Base-by-base conservation (phyloP, 208 protist species). In the Trypanosoma boissoni region DNA sequence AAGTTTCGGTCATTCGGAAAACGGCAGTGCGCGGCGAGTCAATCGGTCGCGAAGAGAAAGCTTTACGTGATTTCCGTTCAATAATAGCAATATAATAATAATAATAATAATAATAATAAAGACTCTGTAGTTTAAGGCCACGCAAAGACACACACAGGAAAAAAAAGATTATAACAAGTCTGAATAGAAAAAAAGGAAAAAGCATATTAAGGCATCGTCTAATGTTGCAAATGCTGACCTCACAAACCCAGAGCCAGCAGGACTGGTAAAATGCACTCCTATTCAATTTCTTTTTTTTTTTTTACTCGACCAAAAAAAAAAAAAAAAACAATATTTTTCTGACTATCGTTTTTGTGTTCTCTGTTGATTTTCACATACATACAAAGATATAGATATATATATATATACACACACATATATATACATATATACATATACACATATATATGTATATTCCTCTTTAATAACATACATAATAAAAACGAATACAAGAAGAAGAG, bases 341-440 rank as follows among this genome's bases (percentile, higher is more conserved):
- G 12, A 6, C 12, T 39, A 16, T 39, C 12, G 34, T 39, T 39
- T 39, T 39, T 39, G 12, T 39, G 12, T 12, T 39, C 12, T 39
- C 34, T 39, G 12, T 12, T 16, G 6, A 16, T 12, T 12, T 39
- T 39, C 34, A 39, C 12, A 12, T 39, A 16, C 12, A 39, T 39
- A 39, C 34, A 16, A 39, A 6, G 34, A 6, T 39, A 16, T 12
- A 6, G 12, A 54, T 7, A 53, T 31, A 58, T 36, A 41, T 21
- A 21, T n/a, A 52, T 27, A 58, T 49, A 61, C 12, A 16, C 20
- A 14, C 9, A 24, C 26, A 55, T 65, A 64, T 16, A 29, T 62
- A 50, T 46, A 59, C 45, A 61, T 56, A 61, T 63, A 41, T 63
- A 61, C 29, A 37, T 63, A 55, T 65, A 64, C 21, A 29, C 43